Evolutionary conservation across 2,329 filamentous ascomycete genomes (phyloP), one percentile per base, ranked within the genome.

Genomic region (Didymella arachidicola): DNA sequence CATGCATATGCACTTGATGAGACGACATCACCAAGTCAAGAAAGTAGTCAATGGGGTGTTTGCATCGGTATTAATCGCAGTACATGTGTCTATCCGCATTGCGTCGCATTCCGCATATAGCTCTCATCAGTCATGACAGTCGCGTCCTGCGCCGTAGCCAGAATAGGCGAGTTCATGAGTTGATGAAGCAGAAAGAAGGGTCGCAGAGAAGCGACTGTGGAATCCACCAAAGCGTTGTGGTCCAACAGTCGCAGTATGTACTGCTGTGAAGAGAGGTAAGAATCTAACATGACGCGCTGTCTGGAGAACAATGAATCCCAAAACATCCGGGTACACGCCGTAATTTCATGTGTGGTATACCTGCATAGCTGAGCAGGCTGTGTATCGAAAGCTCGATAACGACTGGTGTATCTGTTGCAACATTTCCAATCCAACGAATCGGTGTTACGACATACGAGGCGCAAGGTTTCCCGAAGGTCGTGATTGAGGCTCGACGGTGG

Each of bases 171-270:
- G 38, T 43, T 53, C 50, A 51, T 42, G 48, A 52, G 32, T 47
- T 45, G 53, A 56, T 55, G 47, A 51, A 43, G 61, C 50, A 64
- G 56, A 55, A 61, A 53, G 53, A 61, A 58, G 57, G 49, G 57
- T 53, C 49, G 55, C 53, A 62, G 54, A 59, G 63, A 65, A 62
- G 60, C 61, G 55, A 51, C 64, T 53, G 47, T 67, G 63, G 59
- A 52, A 38, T 36, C 64, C 63, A 66, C 67, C 64, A 53, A 64
- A 67, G 43, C 62, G 66, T 68, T 69, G 67, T 68, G 64, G 61
- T 59, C 64, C 67, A 67, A 59, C 51, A 64, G 64, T 46, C 59
- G 65, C 62, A 60, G 52, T 55, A 60, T 68, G 59, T 62, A 59
- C 58, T 65, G 61, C 61, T 68, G 44, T 56, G 39, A 61, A 53